A percentile compares a stretch with the other conserved stretches of the same genome.
These are phyloP conservation scores for Alternaria atra DNA, from an alignment of 2,329 filamentous ascomycete species.

Conservation along the genomic window DNA sequence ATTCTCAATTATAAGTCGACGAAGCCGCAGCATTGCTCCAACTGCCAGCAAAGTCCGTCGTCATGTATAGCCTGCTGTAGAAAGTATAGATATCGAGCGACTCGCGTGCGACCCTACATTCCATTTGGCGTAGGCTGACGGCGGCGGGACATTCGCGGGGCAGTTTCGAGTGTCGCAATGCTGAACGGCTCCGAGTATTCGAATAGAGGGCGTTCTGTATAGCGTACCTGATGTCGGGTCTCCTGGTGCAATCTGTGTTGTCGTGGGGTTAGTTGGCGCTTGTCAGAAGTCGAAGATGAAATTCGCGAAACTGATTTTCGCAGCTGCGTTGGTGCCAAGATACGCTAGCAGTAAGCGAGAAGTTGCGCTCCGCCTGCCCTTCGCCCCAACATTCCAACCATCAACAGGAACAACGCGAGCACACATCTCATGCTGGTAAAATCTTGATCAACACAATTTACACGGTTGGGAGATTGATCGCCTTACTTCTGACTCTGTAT, in stretches of 20 bases:
- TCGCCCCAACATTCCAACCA: not conserved
- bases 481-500: too few relatives aligned
- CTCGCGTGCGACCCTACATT: slow-evolving; percentile 36
- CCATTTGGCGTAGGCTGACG: slow-evolving; percentile 22
- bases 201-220: slow-evolving; percentile 15
- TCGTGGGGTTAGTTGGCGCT: slow-evolving; percentile 44
- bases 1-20: slow-evolving; percentile 14
- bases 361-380: not conserved
- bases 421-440: not conserved
- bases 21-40: slow-evolving; percentile 25
- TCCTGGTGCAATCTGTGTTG: slow-evolving; percentile 50
- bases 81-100: slow-evolving; percentile 28
- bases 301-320: slow-evolving; percentile 23
- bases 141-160: slow-evolving; percentile 13
- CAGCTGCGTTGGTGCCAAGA: slow-evolving; percentile 20
- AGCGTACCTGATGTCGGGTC: slow-evolving; percentile 48
- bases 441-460: too few relatives aligned
- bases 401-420: not conserved
- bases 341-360: slow-evolving; percentile 20
- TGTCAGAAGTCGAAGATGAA: slow-evolving; percentile 33
- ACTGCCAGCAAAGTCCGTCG: slow-evolving; percentile 3
- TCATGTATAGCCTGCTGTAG: slow-evolving; percentile 13
- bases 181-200: slow-evolving; percentile 17
- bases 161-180: slow-evolving; percentile 30
- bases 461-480: too few relatives aligned